Conservation (phyloP, 2,329 filamentous ascomycete genomes). For the Coccinonectria pachysandricola region DNA sequence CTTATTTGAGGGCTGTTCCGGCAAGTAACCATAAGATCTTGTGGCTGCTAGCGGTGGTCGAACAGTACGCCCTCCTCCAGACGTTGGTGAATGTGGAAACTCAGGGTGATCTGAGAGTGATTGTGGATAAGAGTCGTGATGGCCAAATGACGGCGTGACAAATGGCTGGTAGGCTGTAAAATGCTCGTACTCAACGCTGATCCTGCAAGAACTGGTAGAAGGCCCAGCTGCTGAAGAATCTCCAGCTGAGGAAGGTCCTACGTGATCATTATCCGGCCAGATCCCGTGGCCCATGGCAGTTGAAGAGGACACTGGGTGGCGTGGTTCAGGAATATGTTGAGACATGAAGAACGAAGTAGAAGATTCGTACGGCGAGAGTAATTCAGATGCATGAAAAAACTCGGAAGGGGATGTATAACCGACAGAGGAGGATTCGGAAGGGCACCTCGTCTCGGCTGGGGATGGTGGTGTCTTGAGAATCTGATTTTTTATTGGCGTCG, state of each 20-base stretch:
- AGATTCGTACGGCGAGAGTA: constrained; percentile 30
- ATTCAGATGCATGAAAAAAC: constrained; percentile 32
- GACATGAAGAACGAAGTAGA: constrained; percentile 29
- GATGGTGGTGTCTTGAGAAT: constrained; percentile 14
- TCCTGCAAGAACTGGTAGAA: too few species aligned
- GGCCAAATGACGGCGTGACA: constrained; percentile 30
- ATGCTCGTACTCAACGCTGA: constrained; percentile 42
- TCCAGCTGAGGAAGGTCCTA: constrained; percentile 24
- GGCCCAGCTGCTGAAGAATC: constrained; percentile 30
- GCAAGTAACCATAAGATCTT: constrained; percentile 15
- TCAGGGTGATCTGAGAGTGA: constrained; percentile 19
- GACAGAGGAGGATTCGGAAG: constrained; percentile 26
- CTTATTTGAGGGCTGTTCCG: constrained; percentile 10
- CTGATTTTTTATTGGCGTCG: constrained; percentile 25
- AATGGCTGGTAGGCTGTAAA: constrained; percentile 37
- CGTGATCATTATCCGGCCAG: constrained; percentile 31
- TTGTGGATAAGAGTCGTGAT: constrained; percentile 35
- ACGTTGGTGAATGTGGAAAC: constrained; percentile 12
- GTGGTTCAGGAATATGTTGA: constrained; percentile 18
- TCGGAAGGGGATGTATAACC: constrained; percentile 37
- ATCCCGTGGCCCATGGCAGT: constrained; percentile 32
- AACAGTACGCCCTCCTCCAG: constrained; percentile 9
- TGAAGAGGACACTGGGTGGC: constrained; percentile 9
- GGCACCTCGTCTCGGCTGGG: constrained; percentile 22
- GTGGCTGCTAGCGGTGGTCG: constrained; percentile 9